Percentiles rank a stretch among this genome's conserved stretches.
Conservation (phyloP, 169 alveolate species). For the Toxoplasma gondii region DNA sequence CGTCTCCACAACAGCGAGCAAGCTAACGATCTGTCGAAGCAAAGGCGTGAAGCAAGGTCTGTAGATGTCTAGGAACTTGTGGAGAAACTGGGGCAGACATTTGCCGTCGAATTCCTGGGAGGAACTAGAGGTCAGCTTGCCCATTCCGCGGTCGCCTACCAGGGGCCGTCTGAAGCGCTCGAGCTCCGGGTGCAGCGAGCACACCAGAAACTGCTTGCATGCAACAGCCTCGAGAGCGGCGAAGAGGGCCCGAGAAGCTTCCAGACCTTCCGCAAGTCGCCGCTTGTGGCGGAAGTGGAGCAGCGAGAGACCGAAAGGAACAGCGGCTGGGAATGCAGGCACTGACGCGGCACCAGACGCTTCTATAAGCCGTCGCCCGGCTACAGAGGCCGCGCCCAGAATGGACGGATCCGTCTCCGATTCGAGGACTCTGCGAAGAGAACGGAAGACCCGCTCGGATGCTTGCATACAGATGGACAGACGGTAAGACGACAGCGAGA, state of each 20-base stretch:
- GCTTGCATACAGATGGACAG: not conserved
- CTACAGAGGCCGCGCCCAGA: not conserved
- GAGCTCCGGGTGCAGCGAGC: not conserved
- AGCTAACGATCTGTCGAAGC: not conserved
- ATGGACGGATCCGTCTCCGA: not conserved
- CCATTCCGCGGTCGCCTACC: not conserved
- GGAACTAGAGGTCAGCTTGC: not conserved
- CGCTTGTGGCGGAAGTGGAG: conserved; percentile 21
- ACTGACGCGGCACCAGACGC: not conserved
- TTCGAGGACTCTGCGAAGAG: not conserved
- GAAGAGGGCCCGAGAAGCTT: not conserved
- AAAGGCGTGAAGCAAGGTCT: not conserved
- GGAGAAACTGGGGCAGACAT: not conserved
- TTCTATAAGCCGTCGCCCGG: conserved; percentile 21
- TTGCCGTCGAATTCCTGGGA: not conserved
- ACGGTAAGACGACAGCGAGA: not conserved
- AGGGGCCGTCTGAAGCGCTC: not conserved
- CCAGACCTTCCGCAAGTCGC: not conserved
- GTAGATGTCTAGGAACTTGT: not conserved
- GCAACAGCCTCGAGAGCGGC: conserved; percentile 9
- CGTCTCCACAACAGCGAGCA: conserved; percentile 31
- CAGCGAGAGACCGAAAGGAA: conserved; percentile 10
- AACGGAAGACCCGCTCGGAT: not conserved
- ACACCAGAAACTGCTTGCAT: not conserved
- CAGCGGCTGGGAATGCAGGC: not conserved